Evolutionary conservation across 2,329 filamentous ascomycete species (phyloP).

Genomic region (Ophiocordyceps camponoti-floridani): DNA sequence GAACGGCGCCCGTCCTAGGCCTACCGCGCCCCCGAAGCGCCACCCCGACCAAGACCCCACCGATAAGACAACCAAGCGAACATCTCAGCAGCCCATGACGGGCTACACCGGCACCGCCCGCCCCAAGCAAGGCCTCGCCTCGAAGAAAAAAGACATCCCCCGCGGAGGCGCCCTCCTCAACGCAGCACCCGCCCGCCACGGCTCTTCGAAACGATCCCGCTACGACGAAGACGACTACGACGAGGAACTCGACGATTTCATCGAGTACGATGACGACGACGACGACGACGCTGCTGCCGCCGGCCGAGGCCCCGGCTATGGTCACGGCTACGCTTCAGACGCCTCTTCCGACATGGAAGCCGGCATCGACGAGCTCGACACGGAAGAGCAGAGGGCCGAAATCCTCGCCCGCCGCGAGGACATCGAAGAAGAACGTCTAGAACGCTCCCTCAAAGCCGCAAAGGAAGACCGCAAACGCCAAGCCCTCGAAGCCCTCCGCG

Average conservation of each 20-base stretch:
- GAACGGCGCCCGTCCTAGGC: constrained; percentile 3
- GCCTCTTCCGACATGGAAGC: constrained; percentile 65
- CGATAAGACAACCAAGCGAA: constrained; percentile 44
- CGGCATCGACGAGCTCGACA: constrained; percentile 53
- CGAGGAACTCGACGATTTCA: constrained; percentile 42
- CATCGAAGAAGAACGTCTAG: constrained; percentile 41
- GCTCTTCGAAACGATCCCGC: constrained; percentile 14
- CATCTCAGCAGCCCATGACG: constrained; percentile 40
- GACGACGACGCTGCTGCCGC: constrained; percentile 14
- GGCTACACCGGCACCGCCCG: constrained; percentile 49
- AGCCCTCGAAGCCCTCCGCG: constrained; percentile 17
- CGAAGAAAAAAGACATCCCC: constrained; percentile 14
- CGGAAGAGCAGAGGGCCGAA: constrained; percentile 49
- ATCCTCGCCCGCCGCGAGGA: constrained; percentile 50
- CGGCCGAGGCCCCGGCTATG: background rate
- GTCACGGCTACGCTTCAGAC: constrained; percentile 42
- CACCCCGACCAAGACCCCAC: constrained; percentile 16
- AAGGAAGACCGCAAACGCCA: constrained; percentile 37
- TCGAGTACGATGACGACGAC: constrained; percentile 42
- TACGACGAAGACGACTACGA: constrained; percentile 43
- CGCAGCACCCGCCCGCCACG: constrained; percentile 10
- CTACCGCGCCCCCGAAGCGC: constrained; percentile 5
- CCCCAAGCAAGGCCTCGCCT: constrained; percentile 24
- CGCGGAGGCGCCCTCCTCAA: constrained; percentile 24
- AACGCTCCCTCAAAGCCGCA: constrained; percentile 40